phyloP scores from a whole-genome alignment of 2,329 filamentous ascomycete genomes.

The Talaromyces verruculosus region DNA sequence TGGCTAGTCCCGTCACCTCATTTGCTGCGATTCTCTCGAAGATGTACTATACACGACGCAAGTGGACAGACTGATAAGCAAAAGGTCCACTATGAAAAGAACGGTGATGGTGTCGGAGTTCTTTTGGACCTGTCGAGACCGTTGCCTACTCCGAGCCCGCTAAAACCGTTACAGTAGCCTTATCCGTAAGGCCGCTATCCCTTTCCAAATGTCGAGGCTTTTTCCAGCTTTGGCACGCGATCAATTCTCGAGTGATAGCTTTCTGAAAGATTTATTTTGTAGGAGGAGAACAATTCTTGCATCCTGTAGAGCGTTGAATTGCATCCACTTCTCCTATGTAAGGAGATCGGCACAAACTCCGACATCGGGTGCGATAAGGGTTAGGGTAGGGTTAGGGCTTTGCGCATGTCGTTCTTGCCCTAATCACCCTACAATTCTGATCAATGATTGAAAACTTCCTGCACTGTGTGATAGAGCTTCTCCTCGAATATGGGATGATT shows the following conservation, averaged over 20 bases:
- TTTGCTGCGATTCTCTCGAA: neutral
- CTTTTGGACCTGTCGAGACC: neutral
- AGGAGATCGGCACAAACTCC: too few species aligned
- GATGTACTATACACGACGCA: neutral
- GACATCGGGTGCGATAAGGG: neutral
- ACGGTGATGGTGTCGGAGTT: neutral
- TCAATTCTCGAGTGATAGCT: neutral
- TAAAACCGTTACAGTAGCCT: neutral
- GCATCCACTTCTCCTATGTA: too few species aligned
- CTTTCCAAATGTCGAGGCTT: neutral
- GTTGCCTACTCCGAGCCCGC: neutral
- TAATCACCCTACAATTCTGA: neutral
- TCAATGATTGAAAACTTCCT: neutral
- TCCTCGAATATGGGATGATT: too few species aligned
- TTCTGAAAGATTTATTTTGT: neutral
- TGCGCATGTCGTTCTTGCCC: neutral
- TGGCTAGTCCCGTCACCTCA: neutral
- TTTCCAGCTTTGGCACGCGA: neutral
- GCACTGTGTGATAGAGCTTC: too few species aligned
- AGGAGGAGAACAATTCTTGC: neutral
- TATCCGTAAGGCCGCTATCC: neutral
- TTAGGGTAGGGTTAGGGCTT: neutral
- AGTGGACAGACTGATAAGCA: constrained; percentile 1
- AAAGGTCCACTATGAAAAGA: neutral
- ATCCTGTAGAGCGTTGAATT: neutral